These are phyloP conservation scores for Fusarium gaditjirri DNA, from an alignment of 2,329 filamentous ascomycete species.

Conservation along the genomic window DNA sequence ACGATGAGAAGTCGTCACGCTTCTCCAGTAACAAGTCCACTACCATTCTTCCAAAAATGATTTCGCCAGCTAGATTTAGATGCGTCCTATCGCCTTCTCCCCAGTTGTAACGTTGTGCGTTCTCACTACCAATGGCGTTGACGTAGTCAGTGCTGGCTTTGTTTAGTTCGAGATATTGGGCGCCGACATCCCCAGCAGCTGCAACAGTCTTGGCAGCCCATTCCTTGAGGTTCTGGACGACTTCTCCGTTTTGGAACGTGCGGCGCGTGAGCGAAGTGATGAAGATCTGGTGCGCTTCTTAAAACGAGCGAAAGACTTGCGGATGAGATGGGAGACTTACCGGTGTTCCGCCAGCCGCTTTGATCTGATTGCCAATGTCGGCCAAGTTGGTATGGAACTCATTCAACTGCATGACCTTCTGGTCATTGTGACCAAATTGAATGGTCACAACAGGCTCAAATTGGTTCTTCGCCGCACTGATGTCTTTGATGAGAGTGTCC, in stretches of 20 bases:
- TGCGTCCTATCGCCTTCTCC: conserved; percentile 2
- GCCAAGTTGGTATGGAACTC: neutral
- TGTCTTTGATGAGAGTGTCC: neutral
- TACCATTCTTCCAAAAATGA: conserved; percentile 9
- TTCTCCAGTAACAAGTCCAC: neutral
- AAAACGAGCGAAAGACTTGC: accelerated
- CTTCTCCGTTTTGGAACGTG: neutral
- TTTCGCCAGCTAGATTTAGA: neutral
- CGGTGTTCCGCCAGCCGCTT: neutral
- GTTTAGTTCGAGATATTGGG: neutral
- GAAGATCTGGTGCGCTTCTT: neutral
- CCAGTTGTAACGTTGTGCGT: conserved; percentile 7
- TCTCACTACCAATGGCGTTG: neutral
- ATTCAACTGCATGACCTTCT: neutral
- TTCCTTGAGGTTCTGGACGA: conserved; percentile 8
- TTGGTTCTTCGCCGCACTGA: neutral
- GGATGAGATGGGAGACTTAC: accelerated
- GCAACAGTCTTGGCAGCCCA: conserved; percentile 4
- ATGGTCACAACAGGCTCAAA: conserved; percentile 5
- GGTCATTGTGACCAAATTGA: conserved; percentile 13
- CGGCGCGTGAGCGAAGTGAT: conserved; percentile 2
- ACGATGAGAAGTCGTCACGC: neutral
- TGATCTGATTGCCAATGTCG: conserved; percentile 3
- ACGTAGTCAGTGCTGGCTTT: conserved; percentile 10
- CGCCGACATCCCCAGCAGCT: neutral